Conservation (phyloP, 108 stramenopile species). For the Fragilaria radians region DNA sequence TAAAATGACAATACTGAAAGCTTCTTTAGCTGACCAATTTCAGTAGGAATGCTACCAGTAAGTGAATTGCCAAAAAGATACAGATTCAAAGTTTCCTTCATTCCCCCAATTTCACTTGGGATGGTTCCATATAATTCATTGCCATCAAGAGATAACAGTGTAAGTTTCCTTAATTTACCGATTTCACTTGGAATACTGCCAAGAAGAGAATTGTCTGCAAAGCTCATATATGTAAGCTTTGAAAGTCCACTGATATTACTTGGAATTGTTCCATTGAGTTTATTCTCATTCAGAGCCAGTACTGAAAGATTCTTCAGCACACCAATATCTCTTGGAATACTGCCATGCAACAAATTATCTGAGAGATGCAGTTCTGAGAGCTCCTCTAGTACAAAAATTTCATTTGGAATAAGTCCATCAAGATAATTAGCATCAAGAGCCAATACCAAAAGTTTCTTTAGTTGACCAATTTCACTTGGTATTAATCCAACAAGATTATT, state of each 20-base stretch:
- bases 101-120: constrained; percentile 53
- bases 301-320: constrained; percentile 15
- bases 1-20: constrained; percentile 21
- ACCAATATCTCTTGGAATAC: constrained; percentile 17
- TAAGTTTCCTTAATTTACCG: background rate
- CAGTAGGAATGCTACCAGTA: background rate
- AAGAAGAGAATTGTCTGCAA: background rate
- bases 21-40: background rate
- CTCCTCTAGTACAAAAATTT: background rate
- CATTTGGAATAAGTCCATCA: background rate
- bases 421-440: background rate
- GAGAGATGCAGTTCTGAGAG: constrained; percentile 29
- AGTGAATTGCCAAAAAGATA: constrained; percentile 2
- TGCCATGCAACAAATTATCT: constrained; percentile 21
- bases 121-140: constrained; percentile 41
- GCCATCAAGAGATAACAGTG: background rate
- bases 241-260: no score
- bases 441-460: background rate
- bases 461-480: constrained; percentile 6
- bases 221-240: background rate
- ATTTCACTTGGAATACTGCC: constrained; percentile 6
- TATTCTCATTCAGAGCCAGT: constrained; percentile 29
- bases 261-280: constrained; percentile 37
- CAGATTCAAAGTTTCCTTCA: constrained; percentile 35
- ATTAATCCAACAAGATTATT: constrained; percentile 26